phyloP scores from a whole-genome alignment of 169 alveolate species.

The Plasmodium adleri region DNA sequence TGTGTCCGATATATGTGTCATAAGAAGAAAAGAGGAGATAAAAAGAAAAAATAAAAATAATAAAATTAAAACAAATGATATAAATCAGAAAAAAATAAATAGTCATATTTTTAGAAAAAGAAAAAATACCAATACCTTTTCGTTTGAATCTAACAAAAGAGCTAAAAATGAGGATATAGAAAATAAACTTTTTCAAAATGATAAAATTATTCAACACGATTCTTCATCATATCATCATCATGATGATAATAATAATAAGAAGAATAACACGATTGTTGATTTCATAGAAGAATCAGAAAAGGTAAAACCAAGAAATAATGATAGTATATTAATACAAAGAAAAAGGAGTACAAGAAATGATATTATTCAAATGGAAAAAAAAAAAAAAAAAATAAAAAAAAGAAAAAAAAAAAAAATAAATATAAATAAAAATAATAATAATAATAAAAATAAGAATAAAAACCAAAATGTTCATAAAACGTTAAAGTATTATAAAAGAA shows the following conservation, averaged over 20 bases:
- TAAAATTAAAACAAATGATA: background rate
- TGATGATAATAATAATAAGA: no score
- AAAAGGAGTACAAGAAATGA: background rate
- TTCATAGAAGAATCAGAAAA: no score
- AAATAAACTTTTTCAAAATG: background rate
- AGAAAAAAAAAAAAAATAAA: no score
- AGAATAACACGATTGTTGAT: no score
- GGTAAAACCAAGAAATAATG: no score
- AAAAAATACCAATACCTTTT: background rate
- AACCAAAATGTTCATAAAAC: background rate
- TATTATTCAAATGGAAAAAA: background rate
- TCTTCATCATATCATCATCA: no score
- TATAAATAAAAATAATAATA: no score
- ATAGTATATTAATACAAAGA: no score
- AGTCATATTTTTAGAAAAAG: conserved; percentile 1
- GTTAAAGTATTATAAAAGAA: background rate
- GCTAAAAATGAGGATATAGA: background rate
- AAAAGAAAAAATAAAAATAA: no score
- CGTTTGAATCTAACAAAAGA: background rate
- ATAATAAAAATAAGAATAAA: background rate
- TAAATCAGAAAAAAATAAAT: background rate
- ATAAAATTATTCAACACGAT: no score
- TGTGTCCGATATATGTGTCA: conserved; percentile 4
- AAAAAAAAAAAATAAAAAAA: no score
- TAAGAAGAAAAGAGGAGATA: background rate